Evolutionary conservation across 768 basidiomycete species (phyloP).

Genomic region (Serendipita indica): DNA sequence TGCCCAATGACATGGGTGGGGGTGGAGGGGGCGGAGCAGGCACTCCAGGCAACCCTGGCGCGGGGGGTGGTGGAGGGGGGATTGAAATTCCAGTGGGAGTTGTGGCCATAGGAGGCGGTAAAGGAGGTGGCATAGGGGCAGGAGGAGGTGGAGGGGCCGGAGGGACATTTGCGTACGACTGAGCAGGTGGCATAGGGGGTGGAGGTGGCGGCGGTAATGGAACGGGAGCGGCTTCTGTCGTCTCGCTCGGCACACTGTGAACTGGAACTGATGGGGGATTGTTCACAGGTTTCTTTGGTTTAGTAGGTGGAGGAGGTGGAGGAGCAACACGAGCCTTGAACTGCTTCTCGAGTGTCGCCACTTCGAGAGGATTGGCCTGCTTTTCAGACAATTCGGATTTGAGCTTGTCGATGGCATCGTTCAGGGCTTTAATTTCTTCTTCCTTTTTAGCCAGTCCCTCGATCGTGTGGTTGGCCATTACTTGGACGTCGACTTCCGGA

Average conservation of each 20-base stretch:
- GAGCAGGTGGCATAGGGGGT: conserved; percentile 16
- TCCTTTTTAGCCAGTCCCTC: conserved; percentile 57
- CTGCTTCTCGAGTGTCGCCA: conserved; percentile 46
- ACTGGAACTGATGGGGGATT: conserved; percentile 13
- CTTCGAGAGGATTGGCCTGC: conserved; percentile 24
- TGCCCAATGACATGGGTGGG: too few relatives aligned
- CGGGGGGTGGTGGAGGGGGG: conserved; percentile 24
- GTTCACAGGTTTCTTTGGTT: conserved; percentile 21
- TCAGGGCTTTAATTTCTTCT: conserved; percentile 40
- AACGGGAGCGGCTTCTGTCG: conserved; percentile 14
- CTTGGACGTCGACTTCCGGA: conserved; percentile 45
- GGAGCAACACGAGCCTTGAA: conserved; percentile 55
- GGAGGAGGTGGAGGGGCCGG: conserved; percentile 13
- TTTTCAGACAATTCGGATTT: conserved; percentile 31
- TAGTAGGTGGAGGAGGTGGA: conserved; percentile 41
- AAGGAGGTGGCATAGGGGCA: conserved; percentile 13
- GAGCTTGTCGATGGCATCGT: conserved; percentile 16
- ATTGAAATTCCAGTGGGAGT: not conserved
- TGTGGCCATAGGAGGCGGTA: conserved; percentile 16
- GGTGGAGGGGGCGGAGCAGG: conserved; percentile 25
- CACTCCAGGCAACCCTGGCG: conserved; percentile 20
- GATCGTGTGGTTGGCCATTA: conserved; percentile 56
- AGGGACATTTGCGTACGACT: not conserved
- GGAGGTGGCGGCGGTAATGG: conserved; percentile 23
- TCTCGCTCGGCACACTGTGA: not conserved